Evolutionary conservation across 768 basidiomycete genomes (phyloP).

Genomic region (Filobasidium floriforme): DNA sequence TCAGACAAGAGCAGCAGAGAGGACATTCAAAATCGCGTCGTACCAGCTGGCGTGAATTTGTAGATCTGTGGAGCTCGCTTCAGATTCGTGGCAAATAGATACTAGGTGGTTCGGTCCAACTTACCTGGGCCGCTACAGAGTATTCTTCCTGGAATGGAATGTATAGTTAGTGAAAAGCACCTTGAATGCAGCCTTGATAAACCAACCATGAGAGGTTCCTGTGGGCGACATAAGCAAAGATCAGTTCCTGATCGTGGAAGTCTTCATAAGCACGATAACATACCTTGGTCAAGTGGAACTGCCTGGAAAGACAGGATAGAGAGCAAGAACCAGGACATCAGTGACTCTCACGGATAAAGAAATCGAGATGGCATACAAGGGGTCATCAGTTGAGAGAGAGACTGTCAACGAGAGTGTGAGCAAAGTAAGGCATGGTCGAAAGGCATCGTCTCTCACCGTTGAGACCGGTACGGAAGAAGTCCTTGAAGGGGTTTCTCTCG

Average conservation of each 20-base stretch:
- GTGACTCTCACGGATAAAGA: background rate
- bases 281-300: constrained; percentile 96
- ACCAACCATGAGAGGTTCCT: constrained; percentile 1
- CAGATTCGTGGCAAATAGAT: background rate
- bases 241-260: background rate
- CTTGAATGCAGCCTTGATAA: background rate
- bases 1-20: background rate
- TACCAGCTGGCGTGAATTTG: constrained; percentile 66
- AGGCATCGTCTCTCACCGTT: constrained; percentile 50
- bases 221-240: background rate
- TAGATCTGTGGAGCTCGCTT: constrained; percentile 61
- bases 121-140: constrained; percentile 89
- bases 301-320: constrained; percentile 50
- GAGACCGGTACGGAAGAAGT: constrained; percentile 91
- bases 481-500: constrained; percentile 91
- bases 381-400: constrained; percentile 86
- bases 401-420: constrained; percentile 42
- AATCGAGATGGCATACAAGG: constrained; percentile 8
- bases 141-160: constrained; percentile 63
- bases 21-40: background rate
- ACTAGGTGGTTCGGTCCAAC: constrained; percentile 29
- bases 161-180: background rate
- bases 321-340: background rate
- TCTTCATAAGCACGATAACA: too few relatives aligned
- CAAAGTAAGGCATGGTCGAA: background rate